A percentile compares a stretch with the other conserved stretches of the same genome.
Evolutionary conservation across 345 rosid genomes (phyloP).

Genomic region (Salix suchowensis): DNA sequence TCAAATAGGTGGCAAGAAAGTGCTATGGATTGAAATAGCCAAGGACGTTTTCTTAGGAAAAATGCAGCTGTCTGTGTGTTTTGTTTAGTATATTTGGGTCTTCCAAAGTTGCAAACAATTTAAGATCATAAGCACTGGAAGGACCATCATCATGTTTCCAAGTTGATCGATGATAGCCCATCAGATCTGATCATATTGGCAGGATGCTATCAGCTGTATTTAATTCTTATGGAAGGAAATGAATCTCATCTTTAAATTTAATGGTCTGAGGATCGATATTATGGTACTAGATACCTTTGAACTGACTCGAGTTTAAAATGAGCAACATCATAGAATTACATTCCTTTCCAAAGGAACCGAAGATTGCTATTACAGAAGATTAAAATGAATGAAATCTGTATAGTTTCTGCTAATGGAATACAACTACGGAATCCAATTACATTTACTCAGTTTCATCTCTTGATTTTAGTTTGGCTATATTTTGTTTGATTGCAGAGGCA

Average conservation of each 20-base stretch:
- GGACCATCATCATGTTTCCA: background rate
- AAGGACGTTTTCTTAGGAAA: background rate
- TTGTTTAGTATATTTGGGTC: background rate
- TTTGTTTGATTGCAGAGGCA: constrained; percentile 47
- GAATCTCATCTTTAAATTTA: background rate
- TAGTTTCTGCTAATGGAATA: background rate
- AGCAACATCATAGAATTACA: background rate
- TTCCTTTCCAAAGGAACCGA: background rate
- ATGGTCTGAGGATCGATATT: too few relatives aligned
- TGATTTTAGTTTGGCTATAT: constrained; percentile 5
- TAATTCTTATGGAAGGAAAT: background rate
- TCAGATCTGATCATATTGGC: background rate
- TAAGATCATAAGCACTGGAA: background rate
- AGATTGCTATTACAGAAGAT: background rate
- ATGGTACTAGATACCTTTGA: too few relatives aligned
- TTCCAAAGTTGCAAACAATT: background rate
- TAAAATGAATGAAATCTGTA: background rate
- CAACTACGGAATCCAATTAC: background rate
- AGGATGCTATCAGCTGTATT: background rate
- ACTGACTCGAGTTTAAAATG: background rate
- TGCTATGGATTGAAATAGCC: too few relatives aligned
- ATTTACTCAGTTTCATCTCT: background rate
- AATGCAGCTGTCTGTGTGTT: background rate
- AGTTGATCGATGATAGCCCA: background rate
- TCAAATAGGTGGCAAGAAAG: too few relatives aligned